phyloP scores from a whole-genome alignment of 768 basidiomycete genomes.

The Xanthoconium purpureum region DNA sequence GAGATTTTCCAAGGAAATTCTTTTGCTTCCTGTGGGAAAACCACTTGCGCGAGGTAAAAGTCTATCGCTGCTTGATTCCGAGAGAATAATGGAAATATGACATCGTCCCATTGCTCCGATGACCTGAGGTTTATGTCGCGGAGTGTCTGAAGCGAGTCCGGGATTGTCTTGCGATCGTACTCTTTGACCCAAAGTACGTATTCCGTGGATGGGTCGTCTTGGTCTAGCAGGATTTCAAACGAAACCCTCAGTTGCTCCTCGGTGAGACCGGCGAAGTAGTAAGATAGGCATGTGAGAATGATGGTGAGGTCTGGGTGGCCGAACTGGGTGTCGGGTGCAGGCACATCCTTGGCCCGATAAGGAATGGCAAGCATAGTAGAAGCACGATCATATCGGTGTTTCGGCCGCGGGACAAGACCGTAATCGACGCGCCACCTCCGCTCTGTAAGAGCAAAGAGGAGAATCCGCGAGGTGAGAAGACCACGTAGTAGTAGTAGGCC shows the following conservation, averaged over 20 bases:
- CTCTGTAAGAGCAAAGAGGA: not conserved
- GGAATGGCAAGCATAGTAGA: slow-evolving; percentile 33
- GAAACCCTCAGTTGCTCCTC: no score
- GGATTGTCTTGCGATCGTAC: not conserved
- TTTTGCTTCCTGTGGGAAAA: slow-evolving; percentile 19
- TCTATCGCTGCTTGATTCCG: not conserved
- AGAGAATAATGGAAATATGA: no score
- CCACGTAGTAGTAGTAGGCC: no score
- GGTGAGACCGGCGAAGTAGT: no score
- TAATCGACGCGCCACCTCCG: not conserved
- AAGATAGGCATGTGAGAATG: no score
- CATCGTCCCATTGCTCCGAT: not conserved
- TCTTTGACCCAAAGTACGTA: not conserved
- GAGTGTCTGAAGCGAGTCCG: not conserved
- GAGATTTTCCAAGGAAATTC: slow-evolving; percentile 32
- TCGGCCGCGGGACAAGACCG: not conserved
- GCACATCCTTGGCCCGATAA: slow-evolving; percentile 9
- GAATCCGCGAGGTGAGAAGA: not conserved
- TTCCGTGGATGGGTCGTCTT: not conserved
- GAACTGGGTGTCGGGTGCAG: no score
- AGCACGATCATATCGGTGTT: slow-evolving; percentile 15
- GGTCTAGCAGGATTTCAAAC: no score
- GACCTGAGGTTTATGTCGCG: slow-evolving; percentile 2
- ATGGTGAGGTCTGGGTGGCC: no score
- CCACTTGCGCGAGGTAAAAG: slow-evolving; percentile 25